A percentile compares a stretch with the other conserved stretches of the same genome.
Conservation (phyloP, 768 basidiomycete genomes). For the Phylloporus rhodoxanthus region DNA sequence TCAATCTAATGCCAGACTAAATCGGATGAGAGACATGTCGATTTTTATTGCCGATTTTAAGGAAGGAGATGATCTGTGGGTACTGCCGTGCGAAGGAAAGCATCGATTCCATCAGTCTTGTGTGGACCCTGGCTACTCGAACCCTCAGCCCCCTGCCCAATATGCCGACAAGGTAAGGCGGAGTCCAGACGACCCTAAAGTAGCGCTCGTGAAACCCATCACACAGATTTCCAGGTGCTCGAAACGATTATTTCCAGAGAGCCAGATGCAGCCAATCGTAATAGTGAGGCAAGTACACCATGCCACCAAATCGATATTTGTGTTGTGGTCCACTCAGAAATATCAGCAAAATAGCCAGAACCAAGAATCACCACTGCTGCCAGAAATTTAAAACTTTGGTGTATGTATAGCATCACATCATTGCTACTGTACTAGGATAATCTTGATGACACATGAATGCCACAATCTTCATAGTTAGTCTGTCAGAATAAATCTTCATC, state of each 20-base stretch:
- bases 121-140: slow-evolving; percentile 91
- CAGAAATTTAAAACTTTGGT: slow-evolving; percentile 8
- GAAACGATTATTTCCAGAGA: slow-evolving; percentile 49
- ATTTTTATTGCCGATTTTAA: slow-evolving; percentile 95
- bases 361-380: slow-evolving; percentile 17
- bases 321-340: slow-evolving; percentile 47
- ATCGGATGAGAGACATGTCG: slow-evolving; percentile 83
- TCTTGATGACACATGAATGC: background rate
- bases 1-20: slow-evolving; percentile 48
- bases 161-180: slow-evolving; percentile 79
- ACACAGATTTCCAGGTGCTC: slow-evolving; percentile 53
- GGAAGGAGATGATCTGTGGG: slow-evolving; percentile 85
- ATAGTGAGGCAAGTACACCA: slow-evolving; percentile 14
- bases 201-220: background rate
- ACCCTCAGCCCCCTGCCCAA: slow-evolving; percentile 84
- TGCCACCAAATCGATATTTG: slow-evolving; percentile 43
- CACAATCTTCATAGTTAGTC: background rate
- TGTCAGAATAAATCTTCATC: too few species aligned
- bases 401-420: background rate
- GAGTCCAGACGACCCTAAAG: background rate
- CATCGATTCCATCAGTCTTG: slow-evolving; percentile 88
- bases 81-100: slow-evolving; percentile 86
- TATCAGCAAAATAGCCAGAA: slow-evolving; percentile 41
- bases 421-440: background rate
- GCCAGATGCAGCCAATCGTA: slow-evolving; percentile 11